Base-by-base conservation (phyloP, 1,139 yeast genomes). In the Debaryomyces sp. region DNA sequence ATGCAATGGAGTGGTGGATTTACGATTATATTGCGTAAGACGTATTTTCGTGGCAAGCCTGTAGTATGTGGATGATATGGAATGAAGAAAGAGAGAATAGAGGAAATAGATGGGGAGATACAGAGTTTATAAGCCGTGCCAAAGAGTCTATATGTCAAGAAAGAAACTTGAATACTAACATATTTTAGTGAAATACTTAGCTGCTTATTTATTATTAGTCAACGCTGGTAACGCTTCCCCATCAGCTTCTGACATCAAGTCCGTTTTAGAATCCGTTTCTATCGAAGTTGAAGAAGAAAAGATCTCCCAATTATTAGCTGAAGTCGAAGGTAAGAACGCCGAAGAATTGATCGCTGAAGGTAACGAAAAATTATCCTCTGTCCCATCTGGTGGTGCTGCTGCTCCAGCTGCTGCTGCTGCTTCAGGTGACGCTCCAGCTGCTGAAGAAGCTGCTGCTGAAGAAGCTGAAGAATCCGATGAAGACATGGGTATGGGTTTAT, bases 321-420 rank as follows among this genome's bases (percentile, higher is more conserved):
- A 95, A 74, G 85, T 94, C 68, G 92, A 89, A 78, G 99, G 98
- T 78, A 94, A 94, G 88, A 77, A 82, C 71, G 83, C 88, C 71
- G 85, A 82, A 63, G 97, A 91, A 79, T 87, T 94, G 80, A 87
- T 94, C 66, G 94, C 97, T 70, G 96, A 85, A 79, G 99, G 99
- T 83, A 80, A 89, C 76, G 79, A 85, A 77, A 94, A 94, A 84
- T 88, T 94, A 73, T 92, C 98, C 64, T 82, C 97, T 60, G 96
- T 92, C 62, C 98, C 99, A 79, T 71, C 97, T 73, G 99, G 96
- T 77, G 97, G 94, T 80, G 92, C 96, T 70, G 92, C 96, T 70
- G 92, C 89, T 68, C 80, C 82, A 65, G 81, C 80, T 69, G 77
- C 65, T 60, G 67, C 70, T 60, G 75, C 75, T 52, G 69, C 77